Evolutionary conservation across 495 filamentous ascomycete species (phyloP).

Genomic region (Polyplosphaeria fusca): DNA sequence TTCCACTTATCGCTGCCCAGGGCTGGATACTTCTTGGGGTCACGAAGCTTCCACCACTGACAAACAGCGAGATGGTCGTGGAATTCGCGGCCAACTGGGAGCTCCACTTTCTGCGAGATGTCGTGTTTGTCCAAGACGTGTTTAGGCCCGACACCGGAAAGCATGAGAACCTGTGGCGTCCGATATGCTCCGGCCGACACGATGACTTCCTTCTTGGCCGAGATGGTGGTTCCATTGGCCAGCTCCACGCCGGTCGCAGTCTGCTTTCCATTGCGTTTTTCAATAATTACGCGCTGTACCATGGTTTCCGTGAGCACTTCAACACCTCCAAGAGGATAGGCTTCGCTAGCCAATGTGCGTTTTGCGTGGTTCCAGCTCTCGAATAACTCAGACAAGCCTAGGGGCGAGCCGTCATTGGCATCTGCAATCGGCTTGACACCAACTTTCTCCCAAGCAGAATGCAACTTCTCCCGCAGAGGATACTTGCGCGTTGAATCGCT

Average conservation of each 20-base stretch:
- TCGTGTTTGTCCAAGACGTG: background rate
- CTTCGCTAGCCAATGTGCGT: constrained; percentile 3
- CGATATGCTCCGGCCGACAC: constrained; percentile 16
- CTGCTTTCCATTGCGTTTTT: background rate
- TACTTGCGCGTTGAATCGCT: constrained; percentile 5
- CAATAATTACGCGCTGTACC: constrained; percentile 2
- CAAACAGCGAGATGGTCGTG: constrained; percentile 1
- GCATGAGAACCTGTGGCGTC: constrained; percentile 18
- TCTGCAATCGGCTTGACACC: constrained; percentile 1
- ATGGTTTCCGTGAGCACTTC: constrained; percentile 7
- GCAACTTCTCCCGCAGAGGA: background rate
- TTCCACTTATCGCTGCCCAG: background rate
- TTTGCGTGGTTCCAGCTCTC: constrained; percentile 11
- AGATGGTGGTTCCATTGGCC: constrained; percentile 1
- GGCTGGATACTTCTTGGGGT: background rate
- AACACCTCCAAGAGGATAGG: background rate
- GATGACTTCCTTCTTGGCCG: constrained; percentile 15
- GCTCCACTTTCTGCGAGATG: constrained; percentile 1
- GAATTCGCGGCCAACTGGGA: constrained; percentile 3
- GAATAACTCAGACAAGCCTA: background rate
- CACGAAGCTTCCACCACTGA: constrained; percentile 9
- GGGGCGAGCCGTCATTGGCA: constrained; percentile 6
- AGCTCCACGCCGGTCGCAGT: constrained; percentile 7
- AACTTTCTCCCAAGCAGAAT: background rate
- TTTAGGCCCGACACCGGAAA: constrained; percentile 18